A percentile compares a stretch with the other conserved stretches of the same genome.
Conservation (phyloP, 768 basidiomycete species). For the Amanita subjunquillea region DNA sequence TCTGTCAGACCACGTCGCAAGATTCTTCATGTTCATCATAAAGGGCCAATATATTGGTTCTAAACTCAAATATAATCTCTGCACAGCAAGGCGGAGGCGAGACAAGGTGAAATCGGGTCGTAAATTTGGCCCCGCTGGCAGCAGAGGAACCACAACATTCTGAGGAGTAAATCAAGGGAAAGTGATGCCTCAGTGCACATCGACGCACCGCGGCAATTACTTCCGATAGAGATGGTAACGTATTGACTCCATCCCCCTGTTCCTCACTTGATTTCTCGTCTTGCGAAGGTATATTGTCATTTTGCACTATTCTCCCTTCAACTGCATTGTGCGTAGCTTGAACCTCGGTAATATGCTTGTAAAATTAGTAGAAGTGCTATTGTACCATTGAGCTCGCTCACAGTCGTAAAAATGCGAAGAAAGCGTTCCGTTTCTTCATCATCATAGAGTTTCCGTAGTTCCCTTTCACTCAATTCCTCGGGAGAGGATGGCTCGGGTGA, state of each 20-base stretch:
- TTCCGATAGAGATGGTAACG: not conserved
- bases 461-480: slow-evolving; percentile 34
- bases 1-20: slow-evolving; percentile 49
- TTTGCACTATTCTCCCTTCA: slow-evolving; percentile 4
- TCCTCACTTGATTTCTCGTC: not conserved
- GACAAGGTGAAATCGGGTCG: slow-evolving; percentile 43
- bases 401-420: slow-evolving; percentile 48
- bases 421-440: slow-evolving; percentile 56
- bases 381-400: slow-evolving; percentile 19
- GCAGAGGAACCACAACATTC: slow-evolving; percentile 35
- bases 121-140: slow-evolving; percentile 22
- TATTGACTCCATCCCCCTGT: too few relatives aligned
- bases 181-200: not conserved
- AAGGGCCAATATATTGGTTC: slow-evolving; percentile 41
- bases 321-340: slow-evolving; percentile 17
- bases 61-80: slow-evolving; percentile 45
- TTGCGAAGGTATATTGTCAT: not conserved
- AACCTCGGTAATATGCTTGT: slow-evolving; percentile 54
- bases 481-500: not conserved
- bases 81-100: slow-evolving; percentile 36
- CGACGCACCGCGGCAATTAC: not conserved
- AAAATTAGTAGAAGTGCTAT: not conserved
- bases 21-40: slow-evolving; percentile 20
- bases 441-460: slow-evolving; percentile 51
- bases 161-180: not conserved